Base-by-base conservation (phyloP, 768 basidiomycete genomes). In the Sporobolomyces pararoseus region DNA sequence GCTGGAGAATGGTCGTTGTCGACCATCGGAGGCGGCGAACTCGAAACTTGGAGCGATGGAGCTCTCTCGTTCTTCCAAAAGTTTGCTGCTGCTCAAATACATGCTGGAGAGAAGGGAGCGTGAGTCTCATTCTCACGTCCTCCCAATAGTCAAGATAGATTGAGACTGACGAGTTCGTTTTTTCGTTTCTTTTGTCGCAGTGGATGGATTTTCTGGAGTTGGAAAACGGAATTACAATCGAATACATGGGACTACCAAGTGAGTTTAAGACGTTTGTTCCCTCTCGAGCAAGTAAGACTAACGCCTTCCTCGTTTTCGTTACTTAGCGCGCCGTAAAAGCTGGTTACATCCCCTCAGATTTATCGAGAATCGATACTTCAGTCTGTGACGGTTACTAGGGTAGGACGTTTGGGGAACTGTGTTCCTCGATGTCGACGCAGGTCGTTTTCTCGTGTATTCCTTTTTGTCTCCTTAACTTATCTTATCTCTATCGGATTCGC, bases 1-100 rank as follows among this genome's bases (percentile, higher is more conserved):
- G 35, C n/a, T 6, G 62, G 62, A 16, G 62, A 63, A 32, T 63
- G 62, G 62, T 39, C 34, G 23, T 14, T 65, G 23, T n/a, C 21
- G 2, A 65, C 65, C 27, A 66, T 61, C 31, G 58, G 65, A 13
- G 65, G 65, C 2, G 65, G 51, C 32, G 58, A 66, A 17, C 51
- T 66, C 29, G 44, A 42, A 3, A 14, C 23, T 3, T 27, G 6
- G 34, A 53, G 50, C 7, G 50, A 52, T 14, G 65, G 65, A 58
- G 49, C 65, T 23, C 12, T 17, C 37, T 29, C n/a, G 25, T 66
- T 60, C 39, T 66, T 66, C 51, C 35, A 54, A 12, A 34, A 53
- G 3, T 66, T 52, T 31, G 49, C 49, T 5, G 39, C 50, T 7
- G 65, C 58, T 5, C 23, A 47, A 1, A 54, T 66, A 29, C 3